Base-by-base conservation (phyloP, 257 asterid genomes). In the Ophiorrhiza pumila region DNA sequence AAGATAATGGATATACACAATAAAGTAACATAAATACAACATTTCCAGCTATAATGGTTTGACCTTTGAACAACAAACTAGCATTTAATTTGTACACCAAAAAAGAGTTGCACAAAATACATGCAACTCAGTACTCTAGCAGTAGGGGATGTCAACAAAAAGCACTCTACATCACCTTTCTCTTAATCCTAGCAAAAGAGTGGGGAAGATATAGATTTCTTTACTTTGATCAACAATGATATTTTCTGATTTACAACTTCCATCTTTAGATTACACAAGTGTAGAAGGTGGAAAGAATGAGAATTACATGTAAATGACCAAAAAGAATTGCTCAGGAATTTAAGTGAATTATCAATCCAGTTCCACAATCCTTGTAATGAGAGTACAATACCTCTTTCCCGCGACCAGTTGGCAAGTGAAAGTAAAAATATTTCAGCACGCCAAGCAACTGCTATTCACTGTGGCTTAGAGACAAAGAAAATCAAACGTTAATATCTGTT, bases 401-500 rank as follows among this genome's bases (percentile, higher is more conserved):
- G 10, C 5, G 58, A 60, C 67, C 53, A 49, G 56, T 12, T 69
- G 73, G 65, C 39, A 61, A 34, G 41, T 61, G 64, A 60, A 49
- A 47, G 37, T 1, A 42, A 59, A 4, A 31, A 31, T 65, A 43
- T 50, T 35, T 39, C 71, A 63, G 25, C 71, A 63, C 47, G 75
- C 39, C 25, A 61, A 32, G 9, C n/a, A 34, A 50, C 1, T 52
- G 68, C 70, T 65, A 49, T 25, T 68, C 45, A 11, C 27, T 23
- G 53, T 9, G 80, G 61, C 5, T 72, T 31, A 65, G 14, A 20
- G 70, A 62, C 23, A 31, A 69, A 68, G 37, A 61, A 23, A 43
- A 76, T 80, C 82, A 92, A 63, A 92, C 98, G 34, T 90, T 90
- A 52, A 92, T 92, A 78, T 92, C 96, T 69, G 86, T 77, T 20